Evolutionary conservation across 768 basidiomycete species (phyloP).

Genomic region (Podaxis pistillaris): DNA sequence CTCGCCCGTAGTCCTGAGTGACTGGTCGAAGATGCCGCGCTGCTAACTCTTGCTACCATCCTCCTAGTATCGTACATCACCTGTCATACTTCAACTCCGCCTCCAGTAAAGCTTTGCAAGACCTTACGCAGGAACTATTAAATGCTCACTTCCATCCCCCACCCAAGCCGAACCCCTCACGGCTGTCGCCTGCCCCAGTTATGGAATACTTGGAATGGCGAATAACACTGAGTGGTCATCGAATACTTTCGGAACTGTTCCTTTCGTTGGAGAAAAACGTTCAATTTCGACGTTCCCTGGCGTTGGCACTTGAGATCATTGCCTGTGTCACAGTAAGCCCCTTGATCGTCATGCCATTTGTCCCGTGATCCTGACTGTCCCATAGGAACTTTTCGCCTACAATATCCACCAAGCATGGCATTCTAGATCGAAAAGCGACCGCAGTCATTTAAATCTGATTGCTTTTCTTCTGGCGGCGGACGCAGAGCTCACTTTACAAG

Average conservation of each 20-base stretch:
- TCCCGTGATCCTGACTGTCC: not conserved
- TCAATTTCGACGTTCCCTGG: not conserved
- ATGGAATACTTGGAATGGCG: constrained; percentile 10
- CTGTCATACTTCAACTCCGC: not conserved
- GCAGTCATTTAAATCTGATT: constrained; percentile 6
- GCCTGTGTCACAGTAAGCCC: constrained; percentile 2
- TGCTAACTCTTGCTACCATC: not conserved
- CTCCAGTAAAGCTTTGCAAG: not conserved
- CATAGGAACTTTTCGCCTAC: constrained; percentile 11
- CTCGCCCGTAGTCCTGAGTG: not conserved
- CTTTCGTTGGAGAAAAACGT: not conserved
- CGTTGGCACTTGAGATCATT: not conserved
- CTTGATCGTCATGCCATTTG: not conserved
- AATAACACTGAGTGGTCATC: not conserved
- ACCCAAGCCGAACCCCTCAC: not conserved
- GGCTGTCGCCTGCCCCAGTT: not conserved
- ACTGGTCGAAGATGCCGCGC: not conserved
- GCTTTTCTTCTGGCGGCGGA: constrained; percentile 2
- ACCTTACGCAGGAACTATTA: not conserved
- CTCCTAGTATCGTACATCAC: not conserved
- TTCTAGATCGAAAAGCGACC: not conserved
- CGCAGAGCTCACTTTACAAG: constrained; percentile 6
- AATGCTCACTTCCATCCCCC: not conserved
- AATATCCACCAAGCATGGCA: constrained; percentile 15
- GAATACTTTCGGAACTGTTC: not conserved